Percentiles rank a stretch among this genome's conserved stretches.
These are phyloP conservation scores for Chenopodium quinoa DNA, from an alignment of 148 eudicot genomes.

Conservation along the genomic window DNA sequence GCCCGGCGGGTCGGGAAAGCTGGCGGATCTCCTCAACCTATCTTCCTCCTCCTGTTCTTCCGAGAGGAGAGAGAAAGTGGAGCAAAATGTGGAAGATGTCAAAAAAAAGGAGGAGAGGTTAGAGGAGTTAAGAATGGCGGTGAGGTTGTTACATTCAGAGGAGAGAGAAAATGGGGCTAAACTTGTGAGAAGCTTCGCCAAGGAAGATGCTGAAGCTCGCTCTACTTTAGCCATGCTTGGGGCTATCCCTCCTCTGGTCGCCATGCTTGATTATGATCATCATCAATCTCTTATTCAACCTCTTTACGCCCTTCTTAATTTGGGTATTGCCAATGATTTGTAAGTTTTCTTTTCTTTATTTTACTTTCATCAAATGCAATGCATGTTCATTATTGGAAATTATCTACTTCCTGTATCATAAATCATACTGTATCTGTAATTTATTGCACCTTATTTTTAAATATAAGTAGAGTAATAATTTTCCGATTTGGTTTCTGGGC, in stretches of 20 bases:
- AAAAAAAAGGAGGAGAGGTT: conserved; percentile 53
- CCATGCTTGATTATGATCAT: conserved; percentile 38
- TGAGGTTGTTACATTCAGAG: conserved; percentile 40
- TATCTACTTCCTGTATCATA: background rate
- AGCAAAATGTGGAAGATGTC: conserved; percentile 29
- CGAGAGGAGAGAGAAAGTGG: conserved; percentile 9
- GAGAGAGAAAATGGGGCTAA: conserved; percentile 52
- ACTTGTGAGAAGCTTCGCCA: conserved; percentile 59
- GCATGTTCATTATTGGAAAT: background rate
- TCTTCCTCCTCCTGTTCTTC: conserved; percentile 34
- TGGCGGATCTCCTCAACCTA: conserved; percentile 58
- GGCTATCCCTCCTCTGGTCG: conserved; percentile 80
- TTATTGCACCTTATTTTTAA: background rate
- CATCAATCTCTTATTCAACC: conserved; percentile 44
- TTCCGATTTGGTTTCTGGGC: background rate
- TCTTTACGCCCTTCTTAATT: conserved; percentile 82
- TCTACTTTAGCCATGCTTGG: conserved; percentile 70
- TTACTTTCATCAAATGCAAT: background rate
- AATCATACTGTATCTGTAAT: background rate
- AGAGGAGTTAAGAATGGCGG: conserved; percentile 56
- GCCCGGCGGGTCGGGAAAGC: conserved; percentile 45
- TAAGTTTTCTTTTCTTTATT: conserved; percentile 28
- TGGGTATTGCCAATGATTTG: conserved; percentile 79
- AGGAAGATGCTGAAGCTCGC: conserved; percentile 64
- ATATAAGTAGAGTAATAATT: background rate